phyloP scores from a whole-genome alignment of 78 protist genomes.

The Pigoraptor vietnamica region DNA sequence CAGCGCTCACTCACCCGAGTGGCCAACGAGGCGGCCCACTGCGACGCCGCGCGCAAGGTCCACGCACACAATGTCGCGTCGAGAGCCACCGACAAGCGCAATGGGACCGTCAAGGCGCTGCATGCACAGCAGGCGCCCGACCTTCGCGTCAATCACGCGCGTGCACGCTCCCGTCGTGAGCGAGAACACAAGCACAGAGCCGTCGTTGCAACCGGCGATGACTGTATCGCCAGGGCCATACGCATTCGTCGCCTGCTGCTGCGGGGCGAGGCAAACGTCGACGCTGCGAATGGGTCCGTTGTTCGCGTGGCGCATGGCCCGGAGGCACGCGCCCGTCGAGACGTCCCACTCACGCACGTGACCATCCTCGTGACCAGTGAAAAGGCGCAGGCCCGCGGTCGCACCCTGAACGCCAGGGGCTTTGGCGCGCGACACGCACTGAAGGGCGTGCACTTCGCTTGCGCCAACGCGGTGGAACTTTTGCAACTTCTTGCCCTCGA shows the following conservation, averaged over 20 bases:
- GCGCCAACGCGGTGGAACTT: not conserved
- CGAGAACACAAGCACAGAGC: not conserved
- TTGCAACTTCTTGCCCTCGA: not conserved
- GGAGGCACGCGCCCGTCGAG: not conserved
- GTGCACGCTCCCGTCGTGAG: not conserved
- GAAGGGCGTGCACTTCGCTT: not conserved
- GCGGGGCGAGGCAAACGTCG: not conserved
- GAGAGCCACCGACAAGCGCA: not conserved
- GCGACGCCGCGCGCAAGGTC: not conserved
- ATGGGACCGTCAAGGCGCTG: not conserved
- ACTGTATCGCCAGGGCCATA: not conserved
- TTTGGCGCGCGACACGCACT: not conserved
- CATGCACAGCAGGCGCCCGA: not conserved
- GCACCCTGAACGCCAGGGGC: not conserved
- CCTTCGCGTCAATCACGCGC: not conserved
- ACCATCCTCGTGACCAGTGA: not conserved
- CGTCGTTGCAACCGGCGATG: not conserved
- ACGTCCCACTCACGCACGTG: not conserved
- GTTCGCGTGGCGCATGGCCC: not conserved
- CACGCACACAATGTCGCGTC: not conserved
- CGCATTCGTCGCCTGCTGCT: not conserved
- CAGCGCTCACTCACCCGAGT: not conserved
- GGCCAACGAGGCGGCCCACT: not conserved
- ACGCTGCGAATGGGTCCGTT: not conserved
- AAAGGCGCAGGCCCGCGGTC: not conserved